Percentiles rank a stretch among this genome's conserved stretches.
Conservation (phyloP, 257 asterid genomes). For the Plectranthus barbatus region DNA sequence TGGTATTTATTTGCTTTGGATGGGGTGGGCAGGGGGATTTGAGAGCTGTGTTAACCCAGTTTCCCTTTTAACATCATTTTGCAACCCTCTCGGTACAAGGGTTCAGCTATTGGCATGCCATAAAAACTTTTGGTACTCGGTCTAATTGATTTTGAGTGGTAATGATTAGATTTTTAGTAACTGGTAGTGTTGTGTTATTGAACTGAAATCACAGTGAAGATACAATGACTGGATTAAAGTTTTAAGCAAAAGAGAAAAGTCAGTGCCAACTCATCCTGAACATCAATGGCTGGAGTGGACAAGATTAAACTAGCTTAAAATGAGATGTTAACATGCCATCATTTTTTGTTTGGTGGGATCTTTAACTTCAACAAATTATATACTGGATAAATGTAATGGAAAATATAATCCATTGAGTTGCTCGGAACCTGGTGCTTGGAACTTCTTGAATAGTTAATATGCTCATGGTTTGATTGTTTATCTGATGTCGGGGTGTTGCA, state of each 20-base stretch:
- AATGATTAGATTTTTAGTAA: background rate
- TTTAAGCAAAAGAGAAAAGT: background rate
- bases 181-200: background rate
- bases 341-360: background rate
- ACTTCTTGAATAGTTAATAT: background rate
- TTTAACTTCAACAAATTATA: background rate
- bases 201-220: background rate
- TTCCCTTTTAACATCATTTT: background rate
- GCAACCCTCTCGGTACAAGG: background rate
- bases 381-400: no score
- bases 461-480: background rate
- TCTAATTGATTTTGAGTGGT: background rate
- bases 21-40: background rate
- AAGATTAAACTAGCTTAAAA: background rate
- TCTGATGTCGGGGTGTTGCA: slow-evolving; percentile 23
- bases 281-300: background rate
- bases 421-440: no score
- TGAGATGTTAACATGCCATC: background rate
- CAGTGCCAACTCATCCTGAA: background rate
- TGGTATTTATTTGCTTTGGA: background rate
- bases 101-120: background rate
- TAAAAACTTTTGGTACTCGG: background rate
- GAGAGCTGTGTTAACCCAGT: background rate
- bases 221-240: background rate
- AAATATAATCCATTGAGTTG: no score